phyloP scores from a whole-genome alignment of 768 basidiomycete genomes.

The Amyloporia xantha region DNA sequence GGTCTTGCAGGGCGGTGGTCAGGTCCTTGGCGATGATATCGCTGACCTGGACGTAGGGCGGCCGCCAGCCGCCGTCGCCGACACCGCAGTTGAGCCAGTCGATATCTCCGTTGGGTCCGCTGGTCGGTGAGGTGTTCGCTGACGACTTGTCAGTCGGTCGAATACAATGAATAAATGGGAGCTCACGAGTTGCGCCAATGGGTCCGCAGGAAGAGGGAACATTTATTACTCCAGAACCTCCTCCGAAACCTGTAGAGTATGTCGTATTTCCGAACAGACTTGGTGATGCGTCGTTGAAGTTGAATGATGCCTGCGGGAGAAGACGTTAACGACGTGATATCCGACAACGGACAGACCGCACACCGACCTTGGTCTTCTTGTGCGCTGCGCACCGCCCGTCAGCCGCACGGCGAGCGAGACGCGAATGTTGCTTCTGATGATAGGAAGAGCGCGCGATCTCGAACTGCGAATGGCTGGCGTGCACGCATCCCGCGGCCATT shows the following conservation, averaged over 20 bases:
- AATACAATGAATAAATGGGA: conserved; percentile 37
- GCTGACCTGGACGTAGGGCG: conserved; percentile 50
- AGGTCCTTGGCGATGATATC: conserved; percentile 46
- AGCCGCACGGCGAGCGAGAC: conserved; percentile 6
- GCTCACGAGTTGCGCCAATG: conserved; percentile 8
- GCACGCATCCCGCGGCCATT: not conserved
- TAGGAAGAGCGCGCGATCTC: not conserved
- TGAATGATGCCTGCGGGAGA: too few relatives aligned
- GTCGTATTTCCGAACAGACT: too few relatives aligned
- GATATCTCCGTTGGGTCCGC: conserved; percentile 67
- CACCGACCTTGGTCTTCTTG: not conserved
- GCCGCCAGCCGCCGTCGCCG: conserved; percentile 57
- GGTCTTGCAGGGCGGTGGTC: conserved; percentile 38
- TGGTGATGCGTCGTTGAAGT: too few relatives aligned
- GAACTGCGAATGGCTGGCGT: not conserved
- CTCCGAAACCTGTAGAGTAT: not conserved
- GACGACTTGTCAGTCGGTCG: conserved; percentile 17
- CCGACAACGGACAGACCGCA: too few relatives aligned
- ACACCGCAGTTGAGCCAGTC: conserved; percentile 79
- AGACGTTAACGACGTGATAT: not conserved
- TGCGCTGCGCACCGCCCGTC: conserved; percentile 8
- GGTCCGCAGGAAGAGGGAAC: conserved; percentile 3
- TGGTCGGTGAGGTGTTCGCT: conserved; percentile 43
- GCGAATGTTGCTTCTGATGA: not conserved
- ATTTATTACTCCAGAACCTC: too few relatives aligned